Conservation (phyloP, 495 filamentous ascomycete species). For the Podospora bellae-mahoneyi region DNA sequence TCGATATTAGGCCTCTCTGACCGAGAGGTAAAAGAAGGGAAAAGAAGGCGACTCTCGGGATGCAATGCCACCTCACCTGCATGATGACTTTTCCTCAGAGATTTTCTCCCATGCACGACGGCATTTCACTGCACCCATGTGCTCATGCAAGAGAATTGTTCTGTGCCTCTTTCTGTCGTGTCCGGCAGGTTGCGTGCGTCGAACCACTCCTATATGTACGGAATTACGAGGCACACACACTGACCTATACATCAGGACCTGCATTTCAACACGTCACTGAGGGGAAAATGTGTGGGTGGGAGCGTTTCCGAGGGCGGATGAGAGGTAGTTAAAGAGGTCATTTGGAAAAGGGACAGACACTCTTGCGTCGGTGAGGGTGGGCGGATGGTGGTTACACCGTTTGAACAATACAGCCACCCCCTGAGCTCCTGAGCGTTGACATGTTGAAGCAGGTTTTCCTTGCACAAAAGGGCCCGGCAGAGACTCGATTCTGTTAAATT, state of each 20-base stretch:
- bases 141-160: not conserved
- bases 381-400: not conserved
- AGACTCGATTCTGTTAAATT: not conserved
- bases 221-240: not conserved
- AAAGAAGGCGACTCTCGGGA: not conserved
- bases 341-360: not conserved
- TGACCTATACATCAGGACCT: slow-evolving; percentile 2
- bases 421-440: not conserved
- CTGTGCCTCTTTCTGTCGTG: not conserved
- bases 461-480: not conserved
- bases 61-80: not conserved
- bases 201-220: not conserved
- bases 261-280: not conserved
- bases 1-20: not conserved
- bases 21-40: not conserved
- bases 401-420: not conserved
- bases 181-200: not conserved
- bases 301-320: not conserved
- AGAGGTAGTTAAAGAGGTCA: not conserved
- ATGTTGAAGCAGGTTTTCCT: not conserved
- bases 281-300: too few species aligned
- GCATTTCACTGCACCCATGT: not conserved
- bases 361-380: not conserved
- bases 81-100: not conserved
- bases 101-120: not conserved